Base-by-base conservation (phyloP, 805 yeast genomes). In the Tetrapisispora iriomotensis region DNA sequence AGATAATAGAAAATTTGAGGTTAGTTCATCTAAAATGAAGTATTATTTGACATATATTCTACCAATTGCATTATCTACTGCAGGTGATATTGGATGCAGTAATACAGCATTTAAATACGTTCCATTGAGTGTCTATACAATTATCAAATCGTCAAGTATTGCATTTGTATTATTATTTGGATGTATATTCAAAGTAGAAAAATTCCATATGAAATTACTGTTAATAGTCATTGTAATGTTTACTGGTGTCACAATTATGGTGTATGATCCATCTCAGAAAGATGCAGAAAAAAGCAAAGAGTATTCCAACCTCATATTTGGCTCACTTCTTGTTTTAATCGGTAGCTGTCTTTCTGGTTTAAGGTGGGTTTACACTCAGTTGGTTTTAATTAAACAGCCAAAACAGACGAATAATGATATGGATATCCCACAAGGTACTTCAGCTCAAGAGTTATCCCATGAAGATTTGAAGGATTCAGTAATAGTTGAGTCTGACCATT, bases 341-440 rank as follows among this genome's bases (percentile, higher is more conserved):
- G 88, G 95, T 4, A 76, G 94, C 2, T 71, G 82, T 56, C 72
- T 86, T 64, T 79, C 92, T 13, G 98, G 98, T 0, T 65, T 92
- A 37, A 72, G 98, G 46, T 92, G 98, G 98, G 90, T 95, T 1
- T 74, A 88, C 45, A 87, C 97, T 1, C 97, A 92, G 55, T 59
- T 92, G 18, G 68, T 90, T 26, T 64, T 92, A 36, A 80, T 73
- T 47, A 24, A 29, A n/a, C n/a, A n/a, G n/a, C n/a, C n/a, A n/a
- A n/a, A n/a, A n/a, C n/a, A n/a, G n/a, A n/a, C n/a, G n/a, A n/a
- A n/a, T n/a, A n/a, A n/a, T n/a, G n/a, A n/a, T n/a, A n/a, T n/a
- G n/a, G n/a, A n/a, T n/a, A n/a, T n/a, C n/a, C n/a, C n/a, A n/a
- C n/a, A n/a, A n/a, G n/a, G n/a, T n/a, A n/a, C n/a, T n/a, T n/a